Evolutionary conservation across 2,329 filamentous ascomycete species (phyloP).

Genomic region (Fusarium proliferatum): DNA sequence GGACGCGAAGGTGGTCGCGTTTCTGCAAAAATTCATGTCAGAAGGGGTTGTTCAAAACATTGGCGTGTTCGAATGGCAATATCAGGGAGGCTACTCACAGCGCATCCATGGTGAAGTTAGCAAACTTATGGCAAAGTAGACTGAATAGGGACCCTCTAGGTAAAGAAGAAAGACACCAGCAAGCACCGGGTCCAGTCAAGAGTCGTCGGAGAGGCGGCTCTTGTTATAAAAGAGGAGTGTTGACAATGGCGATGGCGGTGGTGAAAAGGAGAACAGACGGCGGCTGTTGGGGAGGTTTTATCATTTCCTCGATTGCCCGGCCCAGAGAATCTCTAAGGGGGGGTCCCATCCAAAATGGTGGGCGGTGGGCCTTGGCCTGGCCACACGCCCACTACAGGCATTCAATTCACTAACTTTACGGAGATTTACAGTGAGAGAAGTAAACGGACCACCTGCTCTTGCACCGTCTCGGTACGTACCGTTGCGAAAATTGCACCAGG

Average conservation of each 20-base stretch:
- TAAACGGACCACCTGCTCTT: conserved; percentile 15
- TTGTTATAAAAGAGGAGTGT: conserved; percentile 23
- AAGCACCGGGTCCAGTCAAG: conserved; percentile 35
- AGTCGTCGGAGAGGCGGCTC: conserved; percentile 39
- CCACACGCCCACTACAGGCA: conserved; percentile 10
- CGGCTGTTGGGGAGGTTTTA: conserved; percentile 48
- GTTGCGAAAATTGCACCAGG: conserved; percentile 13
- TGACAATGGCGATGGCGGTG: conserved; percentile 40
- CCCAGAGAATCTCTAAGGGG: conserved; percentile 35
- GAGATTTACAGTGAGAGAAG: conserved; percentile 17
- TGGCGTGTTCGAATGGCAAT: conserved; percentile 12
- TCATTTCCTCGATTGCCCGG: conserved; percentile 44
- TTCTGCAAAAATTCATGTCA: conserved; percentile 52
- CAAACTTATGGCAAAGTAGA: conserved; percentile 15
- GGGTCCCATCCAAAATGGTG: conserved; percentile 31
- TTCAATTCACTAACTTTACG: conserved; percentile 13
- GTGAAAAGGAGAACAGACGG: conserved; percentile 39
- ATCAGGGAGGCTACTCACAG: conserved; percentile 42
- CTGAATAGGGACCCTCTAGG: conserved; percentile 7
- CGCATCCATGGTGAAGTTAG: conserved; percentile 38
- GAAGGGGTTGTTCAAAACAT: conserved; percentile 20
- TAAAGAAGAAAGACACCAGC: conserved; percentile 27
- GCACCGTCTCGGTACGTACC: conserved; percentile 24
- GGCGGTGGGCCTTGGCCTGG: conserved; percentile 27
- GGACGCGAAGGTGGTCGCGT: conserved; percentile 63